These are phyloP conservation scores for Aspergillus transmontanensis DNA, from an alignment of 2,329 filamentous ascomycete genomes.

Conservation along the genomic window DNA sequence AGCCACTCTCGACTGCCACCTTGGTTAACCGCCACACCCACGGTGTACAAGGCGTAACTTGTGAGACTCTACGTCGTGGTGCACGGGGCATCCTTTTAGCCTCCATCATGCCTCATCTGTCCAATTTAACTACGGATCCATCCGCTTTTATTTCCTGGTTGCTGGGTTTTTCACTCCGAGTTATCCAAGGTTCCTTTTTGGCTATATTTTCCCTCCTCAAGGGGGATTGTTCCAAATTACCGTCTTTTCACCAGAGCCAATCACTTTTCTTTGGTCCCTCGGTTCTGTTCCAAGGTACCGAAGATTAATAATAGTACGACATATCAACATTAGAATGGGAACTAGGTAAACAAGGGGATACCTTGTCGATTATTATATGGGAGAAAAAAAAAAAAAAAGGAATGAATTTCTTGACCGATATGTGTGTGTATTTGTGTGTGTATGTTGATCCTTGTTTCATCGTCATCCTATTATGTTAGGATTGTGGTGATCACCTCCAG, in stretches of 20 bases:
- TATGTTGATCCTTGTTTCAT: conserved; percentile 21
- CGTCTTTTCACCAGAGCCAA: background rate
- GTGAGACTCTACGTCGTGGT: background rate
- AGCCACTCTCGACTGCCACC: background rate
- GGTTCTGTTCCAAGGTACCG: background rate
- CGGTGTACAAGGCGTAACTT: background rate
- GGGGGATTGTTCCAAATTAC: background rate
- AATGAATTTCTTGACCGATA: background rate
- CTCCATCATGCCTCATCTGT: background rate
- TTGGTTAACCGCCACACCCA: background rate
- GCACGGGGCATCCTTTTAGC: conserved; percentile 5
- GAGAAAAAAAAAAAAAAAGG: background rate
- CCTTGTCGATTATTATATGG: no score
- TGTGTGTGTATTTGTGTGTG: conserved; percentile 2
- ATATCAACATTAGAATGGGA: background rate
- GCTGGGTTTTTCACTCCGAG: background rate
- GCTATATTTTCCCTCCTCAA: background rate
- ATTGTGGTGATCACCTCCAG: conserved; percentile 23
- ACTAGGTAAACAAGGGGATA: background rate
- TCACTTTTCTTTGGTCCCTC: background rate
- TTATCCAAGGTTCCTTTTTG: background rate
- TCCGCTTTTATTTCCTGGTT: background rate
- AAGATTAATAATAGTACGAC: background rate
- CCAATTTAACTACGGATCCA: background rate
- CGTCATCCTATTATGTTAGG: conserved; percentile 15